These are phyloP conservation scores for Cyberlindnera euphorbiae DNA, from an alignment of 805 yeast genomes.

Conservation along the genomic window DNA sequence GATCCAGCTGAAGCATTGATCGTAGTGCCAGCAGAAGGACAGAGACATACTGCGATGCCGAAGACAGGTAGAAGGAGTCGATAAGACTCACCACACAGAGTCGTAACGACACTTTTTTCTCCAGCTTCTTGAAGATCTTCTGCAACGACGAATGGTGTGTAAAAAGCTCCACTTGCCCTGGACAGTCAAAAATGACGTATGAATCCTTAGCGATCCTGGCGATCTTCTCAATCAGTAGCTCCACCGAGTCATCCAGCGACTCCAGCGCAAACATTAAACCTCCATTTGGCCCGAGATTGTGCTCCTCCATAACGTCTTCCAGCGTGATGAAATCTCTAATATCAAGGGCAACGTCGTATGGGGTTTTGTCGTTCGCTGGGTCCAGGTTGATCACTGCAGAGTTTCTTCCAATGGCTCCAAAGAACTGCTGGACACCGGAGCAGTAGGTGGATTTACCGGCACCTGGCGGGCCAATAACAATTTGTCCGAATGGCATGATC, in stretches of 20 bases:
- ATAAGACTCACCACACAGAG: slow-evolving; percentile 81
- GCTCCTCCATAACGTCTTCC: slow-evolving; percentile 73
- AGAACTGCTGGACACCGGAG: slow-evolving; percentile 85
- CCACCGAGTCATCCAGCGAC: slow-evolving; percentile 49
- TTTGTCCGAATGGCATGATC: slow-evolving; percentile 60
- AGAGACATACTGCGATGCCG: slow-evolving; percentile 87
- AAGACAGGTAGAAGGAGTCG: slow-evolving; percentile 75
- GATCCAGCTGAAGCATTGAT: slow-evolving; percentile 86
- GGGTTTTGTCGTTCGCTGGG: slow-evolving; percentile 77
- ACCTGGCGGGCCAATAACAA: slow-evolving; percentile 98
- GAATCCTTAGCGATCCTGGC: slow-evolving; percentile 51
- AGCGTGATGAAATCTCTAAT: slow-evolving; percentile 71
- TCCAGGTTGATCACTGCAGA: slow-evolving; percentile 83
- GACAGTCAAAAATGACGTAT: slow-evolving; percentile 81
- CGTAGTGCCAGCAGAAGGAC: slow-evolving; percentile 74
- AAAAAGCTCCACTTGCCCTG: slow-evolving; percentile 94
- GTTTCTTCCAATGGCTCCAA: slow-evolving; percentile 90
- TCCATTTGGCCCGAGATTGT: slow-evolving; percentile 79
- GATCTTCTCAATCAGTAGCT: slow-evolving; percentile 53
- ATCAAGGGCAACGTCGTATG: slow-evolving; percentile 72
- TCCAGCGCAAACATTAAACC: slow-evolving; percentile 89
- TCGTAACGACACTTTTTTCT: slow-evolving; percentile 62
- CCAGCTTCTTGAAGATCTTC: slow-evolving; percentile 60
- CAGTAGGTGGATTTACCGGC: slow-evolving; percentile 96
- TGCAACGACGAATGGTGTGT: slow-evolving; percentile 80